Conservation (phyloP, 2,329 filamentous ascomycete species). For the Aspergillus cejpii region DNA sequence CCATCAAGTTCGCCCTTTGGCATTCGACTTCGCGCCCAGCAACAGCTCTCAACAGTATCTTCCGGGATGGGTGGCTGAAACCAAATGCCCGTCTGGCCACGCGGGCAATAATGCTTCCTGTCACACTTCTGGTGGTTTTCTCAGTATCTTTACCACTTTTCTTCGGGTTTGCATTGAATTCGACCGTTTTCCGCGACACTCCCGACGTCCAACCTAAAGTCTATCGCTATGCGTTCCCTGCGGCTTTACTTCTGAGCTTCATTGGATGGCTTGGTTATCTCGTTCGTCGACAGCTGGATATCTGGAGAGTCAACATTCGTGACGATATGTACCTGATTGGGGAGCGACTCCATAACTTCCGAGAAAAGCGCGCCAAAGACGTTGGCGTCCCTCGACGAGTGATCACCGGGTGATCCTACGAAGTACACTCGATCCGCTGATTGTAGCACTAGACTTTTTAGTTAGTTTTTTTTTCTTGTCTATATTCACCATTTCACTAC, state of each 20-base stretch:
- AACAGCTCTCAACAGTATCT: slow-evolving; percentile 65
- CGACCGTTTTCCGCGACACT: slow-evolving; percentile 32
- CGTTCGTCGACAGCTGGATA: slow-evolving; percentile 52
- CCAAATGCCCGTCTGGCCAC: slow-evolving; percentile 76
- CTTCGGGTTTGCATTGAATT: slow-evolving; percentile 50
- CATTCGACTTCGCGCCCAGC: slow-evolving; percentile 65
- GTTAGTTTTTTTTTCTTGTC: not conserved
- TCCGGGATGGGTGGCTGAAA: slow-evolving; percentile 67
- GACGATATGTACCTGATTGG: slow-evolving; percentile 97
- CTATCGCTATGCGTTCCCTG: slow-evolving; percentile 70
- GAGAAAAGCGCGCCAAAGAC: slow-evolving; percentile 48
- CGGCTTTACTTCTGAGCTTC: slow-evolving; percentile 50
- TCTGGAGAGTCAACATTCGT: slow-evolving; percentile 74
- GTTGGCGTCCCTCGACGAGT: slow-evolving; percentile 35
- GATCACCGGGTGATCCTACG: slow-evolving; percentile 29
- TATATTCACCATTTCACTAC: not conserved
- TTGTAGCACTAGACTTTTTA: not conserved
- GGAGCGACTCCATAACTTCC: slow-evolving; percentile 90
- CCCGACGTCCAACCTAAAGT: slow-evolving; percentile 37
- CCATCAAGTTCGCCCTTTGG: slow-evolving; percentile 60
- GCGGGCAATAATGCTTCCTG: slow-evolving; percentile 76
- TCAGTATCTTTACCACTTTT: slow-evolving; percentile 61
- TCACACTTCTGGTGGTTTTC: slow-evolving; percentile 53
- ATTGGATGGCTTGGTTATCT: slow-evolving; percentile 39
- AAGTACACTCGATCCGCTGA: slow-evolving; percentile 8